A percentile compares a stretch with the other conserved stretches of the same genome.
These are phyloP conservation scores for Sugiyamaella mastotermitis DNA, from an alignment of 805 yeast genomes.

Conservation along the genomic window DNA sequence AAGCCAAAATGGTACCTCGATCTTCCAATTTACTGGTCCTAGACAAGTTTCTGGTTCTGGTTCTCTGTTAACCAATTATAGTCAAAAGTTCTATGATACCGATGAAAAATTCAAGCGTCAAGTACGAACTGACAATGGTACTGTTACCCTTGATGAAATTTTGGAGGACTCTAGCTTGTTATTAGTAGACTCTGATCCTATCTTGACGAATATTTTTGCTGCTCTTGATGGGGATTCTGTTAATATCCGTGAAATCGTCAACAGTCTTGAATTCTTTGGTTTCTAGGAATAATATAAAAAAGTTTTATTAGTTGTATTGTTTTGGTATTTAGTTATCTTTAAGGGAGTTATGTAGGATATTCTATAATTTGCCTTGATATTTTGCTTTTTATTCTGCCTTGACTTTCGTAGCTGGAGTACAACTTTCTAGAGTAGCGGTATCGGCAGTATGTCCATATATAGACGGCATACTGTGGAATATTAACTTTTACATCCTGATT, in stretches of 20 bases:
- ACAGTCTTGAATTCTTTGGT: neutral
- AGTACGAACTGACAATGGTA: neutral
- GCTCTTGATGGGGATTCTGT: too few species aligned
- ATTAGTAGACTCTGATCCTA: neutral
- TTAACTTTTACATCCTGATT: too few species aligned
- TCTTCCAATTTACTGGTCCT: constrained; percentile 8
- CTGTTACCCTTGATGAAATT: neutral
- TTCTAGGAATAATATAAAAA: neutral
- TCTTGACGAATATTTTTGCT: too few species aligned
- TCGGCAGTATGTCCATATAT: too few species aligned
- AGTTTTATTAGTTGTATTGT: neutral
- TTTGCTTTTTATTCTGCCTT: neutral
- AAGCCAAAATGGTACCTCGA: constrained; percentile 8
- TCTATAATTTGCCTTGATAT: neutral
- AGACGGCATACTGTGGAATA: too few species aligned
- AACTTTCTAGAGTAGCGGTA: too few species aligned
- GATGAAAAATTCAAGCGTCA: constrained; percentile 1
- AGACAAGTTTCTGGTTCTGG: constrained; percentile 5
- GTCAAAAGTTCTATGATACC: neutral
- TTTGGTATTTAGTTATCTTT: neutral
- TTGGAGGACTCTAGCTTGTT: neutral
- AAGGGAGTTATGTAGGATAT: neutral
- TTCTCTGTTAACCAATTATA: constrained; percentile 3
- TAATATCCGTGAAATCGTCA: too few species aligned
- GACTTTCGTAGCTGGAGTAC: neutral